Percentiles rank a stretch among this genome's conserved stretches.
These are phyloP conservation scores for Uronychia binucleata DNA, from an alignment of 73 alveolate species.

Conservation along the genomic window DNA sequence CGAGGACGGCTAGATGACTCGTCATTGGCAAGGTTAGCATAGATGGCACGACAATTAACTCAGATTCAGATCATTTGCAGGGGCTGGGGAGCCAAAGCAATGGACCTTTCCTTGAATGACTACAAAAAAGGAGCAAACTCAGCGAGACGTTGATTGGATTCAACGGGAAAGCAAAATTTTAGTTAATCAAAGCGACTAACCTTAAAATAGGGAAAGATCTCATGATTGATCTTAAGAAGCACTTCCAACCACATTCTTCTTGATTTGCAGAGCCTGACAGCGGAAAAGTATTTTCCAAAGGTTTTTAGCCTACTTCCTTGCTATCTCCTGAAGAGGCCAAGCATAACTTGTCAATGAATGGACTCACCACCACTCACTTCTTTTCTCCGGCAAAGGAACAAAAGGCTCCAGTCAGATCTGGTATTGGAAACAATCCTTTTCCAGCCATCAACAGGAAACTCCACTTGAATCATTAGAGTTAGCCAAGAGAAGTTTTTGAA, in stretches of 20 bases:
- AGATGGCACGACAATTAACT: not conserved
- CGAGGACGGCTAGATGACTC: too few relatives aligned
- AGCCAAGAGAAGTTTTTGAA: too few relatives aligned
- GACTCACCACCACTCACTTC: not conserved
- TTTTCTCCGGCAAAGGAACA: not conserved
- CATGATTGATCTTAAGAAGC: too few relatives aligned
- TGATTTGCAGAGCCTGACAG: too few relatives aligned
- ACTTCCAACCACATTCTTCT: too few relatives aligned
- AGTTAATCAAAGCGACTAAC: not conserved
- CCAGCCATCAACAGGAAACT: not conserved
- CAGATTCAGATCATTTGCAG: not conserved
- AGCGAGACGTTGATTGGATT: not conserved
- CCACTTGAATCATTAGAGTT: not conserved
- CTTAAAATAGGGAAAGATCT: not conserved
- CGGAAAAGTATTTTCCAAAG: not conserved
- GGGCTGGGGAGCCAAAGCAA: not conserved
- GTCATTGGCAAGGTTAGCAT: too few relatives aligned
- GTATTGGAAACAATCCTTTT: too few relatives aligned
- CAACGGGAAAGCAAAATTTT: not conserved
- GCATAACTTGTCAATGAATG: not conserved
- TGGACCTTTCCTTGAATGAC: not conserved
- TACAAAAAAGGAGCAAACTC: not conserved
- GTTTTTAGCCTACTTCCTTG: not conserved
- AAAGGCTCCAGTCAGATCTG: not conserved
- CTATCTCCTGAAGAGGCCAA: not conserved